Evolutionary conservation across 352 stramenopile species (phyloP).

Genomic region (Globisporangium cylindrosporum): DNA sequence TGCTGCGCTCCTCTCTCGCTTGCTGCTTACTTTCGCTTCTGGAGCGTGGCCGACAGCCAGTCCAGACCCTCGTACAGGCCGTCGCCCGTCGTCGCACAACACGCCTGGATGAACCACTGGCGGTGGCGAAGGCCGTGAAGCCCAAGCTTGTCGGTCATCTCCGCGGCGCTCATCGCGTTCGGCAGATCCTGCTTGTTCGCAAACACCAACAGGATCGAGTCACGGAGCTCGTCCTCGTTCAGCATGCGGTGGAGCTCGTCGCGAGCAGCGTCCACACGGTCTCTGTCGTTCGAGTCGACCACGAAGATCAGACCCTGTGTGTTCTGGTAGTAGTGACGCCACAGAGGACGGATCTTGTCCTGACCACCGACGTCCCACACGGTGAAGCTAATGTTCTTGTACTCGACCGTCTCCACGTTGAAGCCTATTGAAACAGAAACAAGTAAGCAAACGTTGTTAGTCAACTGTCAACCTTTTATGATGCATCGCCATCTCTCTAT

Average conservation of each 20-base stretch:
- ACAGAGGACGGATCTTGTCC: conserved; percentile 98
- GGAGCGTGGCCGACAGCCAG: conserved; percentile 92
- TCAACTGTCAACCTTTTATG: no score
- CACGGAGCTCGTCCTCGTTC: conserved; percentile 97
- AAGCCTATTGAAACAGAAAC: conserved; percentile 57
- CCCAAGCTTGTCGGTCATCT: conserved; percentile 99
- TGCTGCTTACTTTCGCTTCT: conserved; percentile 73
- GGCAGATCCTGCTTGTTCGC: conserved; percentile 99
- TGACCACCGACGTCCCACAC: conserved; percentile 99
- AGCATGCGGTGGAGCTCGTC: conserved; percentile 98
- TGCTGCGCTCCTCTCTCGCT: not conserved
- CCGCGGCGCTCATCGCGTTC: conserved; percentile 96
- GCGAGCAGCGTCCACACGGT: conserved; percentile 96
- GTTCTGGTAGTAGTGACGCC: conserved; percentile 99
- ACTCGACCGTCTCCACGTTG: conserved; percentile 99
- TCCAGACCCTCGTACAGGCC: conserved; percentile 99
- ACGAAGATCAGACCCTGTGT: conserved; percentile 99
- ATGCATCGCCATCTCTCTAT: no score
- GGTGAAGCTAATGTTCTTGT: conserved; percentile 99
- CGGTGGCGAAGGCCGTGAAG: conserved; percentile 95
- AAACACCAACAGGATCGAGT: conserved; percentile 97
- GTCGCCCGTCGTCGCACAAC: conserved; percentile 98
- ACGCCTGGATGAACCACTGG: conserved; percentile 99
- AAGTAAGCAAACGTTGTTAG: not conserved
- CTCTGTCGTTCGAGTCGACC: conserved; percentile 98